Evolutionary conservation across 2,329 filamentous ascomycete genomes (phyloP), one percentile per base, ranked within the genome.

Genomic region (Trichoderma semiorbis): DNA sequence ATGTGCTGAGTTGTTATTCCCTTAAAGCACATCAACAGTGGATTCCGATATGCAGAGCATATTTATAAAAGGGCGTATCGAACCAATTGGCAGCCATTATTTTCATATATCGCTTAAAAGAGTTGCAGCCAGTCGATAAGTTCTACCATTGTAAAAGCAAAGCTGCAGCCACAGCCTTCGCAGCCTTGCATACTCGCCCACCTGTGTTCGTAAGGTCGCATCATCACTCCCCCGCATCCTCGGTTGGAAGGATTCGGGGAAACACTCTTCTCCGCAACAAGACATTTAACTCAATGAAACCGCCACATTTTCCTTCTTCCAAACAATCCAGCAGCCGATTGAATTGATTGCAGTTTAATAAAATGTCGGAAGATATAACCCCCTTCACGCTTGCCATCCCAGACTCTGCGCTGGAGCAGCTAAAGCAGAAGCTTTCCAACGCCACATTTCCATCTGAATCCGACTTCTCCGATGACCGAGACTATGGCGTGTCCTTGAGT

Each of bases 311-410:
- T 30, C 6, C 26, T 3, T 16, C 16, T 30, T 50, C 53, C 14
- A 10, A 21, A 21, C 3, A 5, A 30, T 14, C 26, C 28, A 24
- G 3, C 28, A 11, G 5, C 7, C 21, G 1, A 1, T 21, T 30
- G 2, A 47, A n/a, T n/a, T 47, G 3, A 21, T 16, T 1, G 2
- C 21, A 39, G 1, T 5, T n/a, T 3, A 68, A 14, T 24, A 66
- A 32, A 57, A 71, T 71, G 69, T 43, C 62, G 0, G 6, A 34
- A 34, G 63, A 73, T 4, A 78, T 83, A 62, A 75, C 75, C 18
- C 80, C 81, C 0, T 84, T 79, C 75, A 76, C 77, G 34, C 81
- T 84, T 50, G 70, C 75, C 2, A 76, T 84, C 7, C 74, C 82
- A 0, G 79, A 83, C 21, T 68, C 74, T 0, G 75, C 76, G 5